These are phyloP conservation scores for Auriscalpium microsporum DNA, from an alignment of 768 basidiomycete species.

Conservation along the genomic window DNA sequence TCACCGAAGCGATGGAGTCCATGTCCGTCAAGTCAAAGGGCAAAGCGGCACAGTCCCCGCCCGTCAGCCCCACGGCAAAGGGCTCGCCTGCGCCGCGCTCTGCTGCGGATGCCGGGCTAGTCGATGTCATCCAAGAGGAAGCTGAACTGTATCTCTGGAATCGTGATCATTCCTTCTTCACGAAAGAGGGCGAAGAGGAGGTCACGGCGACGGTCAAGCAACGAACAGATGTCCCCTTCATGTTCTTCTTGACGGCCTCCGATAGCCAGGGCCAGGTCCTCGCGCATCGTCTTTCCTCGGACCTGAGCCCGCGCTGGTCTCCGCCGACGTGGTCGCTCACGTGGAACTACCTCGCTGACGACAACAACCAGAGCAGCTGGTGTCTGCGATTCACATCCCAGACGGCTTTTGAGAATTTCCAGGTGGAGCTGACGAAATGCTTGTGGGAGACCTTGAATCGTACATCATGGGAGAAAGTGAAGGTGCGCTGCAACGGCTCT, in stretches of 20 bases:
- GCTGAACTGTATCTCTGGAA: conserved; percentile 63
- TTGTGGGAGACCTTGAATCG: conserved; percentile 79
- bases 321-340: conserved; percentile 63
- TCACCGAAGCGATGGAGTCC: background rate
- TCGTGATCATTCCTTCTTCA: conserved; percentile 37
- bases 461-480: conserved; percentile 68
- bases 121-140: conserved; percentile 30
- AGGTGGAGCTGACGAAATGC: conserved; percentile 54
- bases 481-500: conserved; percentile 37
- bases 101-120: conserved; percentile 9
- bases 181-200: conserved; percentile 42
- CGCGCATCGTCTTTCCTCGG: conserved; percentile 52
- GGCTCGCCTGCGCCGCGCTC: background rate
- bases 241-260: conserved; percentile 53
- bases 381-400: conserved; percentile 58
- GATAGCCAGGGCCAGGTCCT: conserved; percentile 42
- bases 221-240: conserved; percentile 35
- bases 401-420: conserved; percentile 52
- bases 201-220: conserved; percentile 40
- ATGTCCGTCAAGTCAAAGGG: background rate
- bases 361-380: conserved; percentile 64
- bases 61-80: background rate
- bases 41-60: background rate
- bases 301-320: conserved; percentile 69
- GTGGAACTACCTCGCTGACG: conserved; percentile 71